Conservation (phyloP, 805 yeast genomes). For the Tetrapisispora phaffii region DNA sequence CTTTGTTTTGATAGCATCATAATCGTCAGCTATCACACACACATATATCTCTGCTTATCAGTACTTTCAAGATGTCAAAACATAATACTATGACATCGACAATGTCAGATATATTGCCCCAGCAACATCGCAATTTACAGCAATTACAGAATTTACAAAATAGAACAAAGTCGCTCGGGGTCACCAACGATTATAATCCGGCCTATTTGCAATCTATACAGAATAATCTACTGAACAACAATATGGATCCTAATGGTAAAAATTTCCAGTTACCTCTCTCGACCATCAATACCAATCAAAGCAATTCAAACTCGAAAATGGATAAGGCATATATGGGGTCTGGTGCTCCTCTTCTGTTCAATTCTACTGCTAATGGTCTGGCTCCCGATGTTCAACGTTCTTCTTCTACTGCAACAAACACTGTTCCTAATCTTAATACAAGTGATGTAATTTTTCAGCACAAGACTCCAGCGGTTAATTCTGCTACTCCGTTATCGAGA, state of each 20-base stretch:
- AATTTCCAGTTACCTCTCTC: not conserved
- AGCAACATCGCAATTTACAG: conserved; percentile 36
- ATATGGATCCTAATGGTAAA: conserved; percentile 6
- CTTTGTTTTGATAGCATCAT: too few species aligned
- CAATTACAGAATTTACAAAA: conserved; percentile 34
- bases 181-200: not conserved
- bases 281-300: not conserved
- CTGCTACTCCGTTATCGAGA: not conserved
- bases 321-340: not conserved
- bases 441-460: conserved; percentile 2
- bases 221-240: conserved; percentile 6
- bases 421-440: not conserved
- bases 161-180: conserved; percentile 3
- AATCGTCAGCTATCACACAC: too few species aligned
- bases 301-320: not conserved
- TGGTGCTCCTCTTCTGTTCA: not conserved
- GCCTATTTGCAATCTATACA: conserved; percentile 3
- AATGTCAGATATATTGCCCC: conserved; percentile 29
- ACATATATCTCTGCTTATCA: too few species aligned
- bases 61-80: conserved; percentile 28
- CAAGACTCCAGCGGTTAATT: not conserved
- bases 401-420: not conserved
- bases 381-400: too few species aligned
- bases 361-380: not conserved
- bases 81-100: conserved; percentile 29